Evolutionary conservation across 495 filamentous ascomycete genomes (phyloP), one percentile per base, ranked within the genome.

Genomic region (Glonium stellatum): DNA sequence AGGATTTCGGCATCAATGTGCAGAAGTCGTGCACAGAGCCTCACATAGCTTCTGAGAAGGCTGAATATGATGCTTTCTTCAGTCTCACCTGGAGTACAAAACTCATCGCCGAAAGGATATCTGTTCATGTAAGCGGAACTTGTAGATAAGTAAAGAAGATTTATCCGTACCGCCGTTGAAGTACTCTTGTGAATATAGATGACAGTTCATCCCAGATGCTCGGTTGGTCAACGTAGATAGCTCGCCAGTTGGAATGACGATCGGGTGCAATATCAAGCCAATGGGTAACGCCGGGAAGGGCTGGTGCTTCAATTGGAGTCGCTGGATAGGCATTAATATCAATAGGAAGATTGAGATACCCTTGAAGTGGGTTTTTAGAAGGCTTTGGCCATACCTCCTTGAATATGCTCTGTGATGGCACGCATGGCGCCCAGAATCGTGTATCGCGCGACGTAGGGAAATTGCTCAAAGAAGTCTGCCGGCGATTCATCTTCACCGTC

Each of bases 131-230:
- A 25, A 59, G 36, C 48, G 44, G 23, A 22, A 21, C 12, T 39
- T 47, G 36, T 22, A 22, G 12, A 22, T n/a, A 22, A 51, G 12
- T 18, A 46, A 11, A 18, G 42, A 48, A 11, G 27, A 31, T 31
- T 58, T 11, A 57, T 48, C 48, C 73, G 62, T 72, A 79, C 78
- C 66, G 55, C 70, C 81, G 71, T 58, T 72, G 72, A 48, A 81
- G 60, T 18, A 83, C 52, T 41, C 60, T 62, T 42, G 80, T 77
- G 34, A 78, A 56, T 23, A 83, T 22, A 0, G 35, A 53, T 1
- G 80, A 78, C 6, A 85, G 41, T 11, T 77, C 72, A 25, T 81
- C 76, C 82, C 82, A 85, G 63, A 83, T 81, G 8, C 76, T 73
- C 23, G 63, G 58, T 31, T 82, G 71, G 1, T 80, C 73, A 2